Conservation (phyloP, 2,329 filamentous ascomycete genomes). For the Helotiales sp. region DNA sequence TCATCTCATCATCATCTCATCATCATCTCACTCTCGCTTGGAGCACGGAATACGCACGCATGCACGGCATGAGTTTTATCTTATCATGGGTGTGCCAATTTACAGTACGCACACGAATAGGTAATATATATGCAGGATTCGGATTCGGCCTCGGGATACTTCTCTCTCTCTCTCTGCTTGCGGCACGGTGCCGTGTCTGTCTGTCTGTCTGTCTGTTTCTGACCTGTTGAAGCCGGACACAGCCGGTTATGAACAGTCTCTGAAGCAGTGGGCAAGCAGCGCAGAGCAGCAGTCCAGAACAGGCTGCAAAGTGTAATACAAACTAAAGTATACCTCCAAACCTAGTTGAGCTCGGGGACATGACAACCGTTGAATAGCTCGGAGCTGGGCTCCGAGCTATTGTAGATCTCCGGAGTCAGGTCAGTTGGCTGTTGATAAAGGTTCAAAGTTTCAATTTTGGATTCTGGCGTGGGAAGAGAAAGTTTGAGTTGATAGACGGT, state of each 20-base stretch:
- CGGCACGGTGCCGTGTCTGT: constrained; percentile 15
- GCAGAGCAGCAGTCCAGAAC: not conserved
- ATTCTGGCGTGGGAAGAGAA: not conserved
- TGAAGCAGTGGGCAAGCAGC: too few species aligned
- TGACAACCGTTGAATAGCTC: not conserved
- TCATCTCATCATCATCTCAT: too few species aligned
- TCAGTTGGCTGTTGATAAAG: too few species aligned
- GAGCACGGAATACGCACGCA: not conserved
- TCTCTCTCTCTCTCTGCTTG: not conserved
- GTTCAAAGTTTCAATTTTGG: not conserved
- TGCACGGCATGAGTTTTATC: not conserved
- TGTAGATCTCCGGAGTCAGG: constrained; percentile 4
- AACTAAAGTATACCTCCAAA: not conserved
- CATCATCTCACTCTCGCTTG: not conserved
- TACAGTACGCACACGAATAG: not conserved
- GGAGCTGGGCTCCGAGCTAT: too few species aligned
- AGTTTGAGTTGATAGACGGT: not conserved
- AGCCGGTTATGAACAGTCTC: not conserved
- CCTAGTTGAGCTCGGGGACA: not conserved
- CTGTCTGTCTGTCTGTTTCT: too few species aligned
- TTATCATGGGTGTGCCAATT: not conserved
- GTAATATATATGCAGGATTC: not conserved
- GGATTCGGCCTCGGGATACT: constrained; percentile 1
- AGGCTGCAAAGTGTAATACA: constrained; percentile 7
- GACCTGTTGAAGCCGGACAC: not conserved